Base-by-base conservation (phyloP, 495 filamentous ascomycete genomes). In the Penicillium steckii region DNA sequence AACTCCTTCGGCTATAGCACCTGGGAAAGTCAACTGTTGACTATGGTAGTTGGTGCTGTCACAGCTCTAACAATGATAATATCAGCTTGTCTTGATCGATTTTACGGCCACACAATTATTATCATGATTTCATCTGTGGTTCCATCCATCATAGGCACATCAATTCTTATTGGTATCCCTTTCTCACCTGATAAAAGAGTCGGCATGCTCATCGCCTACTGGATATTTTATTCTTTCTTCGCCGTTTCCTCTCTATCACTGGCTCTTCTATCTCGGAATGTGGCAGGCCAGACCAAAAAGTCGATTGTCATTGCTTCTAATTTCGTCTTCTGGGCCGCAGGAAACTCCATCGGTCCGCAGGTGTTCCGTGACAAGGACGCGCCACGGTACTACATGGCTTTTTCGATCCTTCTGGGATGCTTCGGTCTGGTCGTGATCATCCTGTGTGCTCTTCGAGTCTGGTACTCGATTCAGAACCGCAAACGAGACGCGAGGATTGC, bases 221-320 rank as follows among this genome's bases (percentile, higher is more conserved):
- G 84, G 53, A 62, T 84, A 4, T 80, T 78, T 0, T 73, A 81
- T 48, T 76, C 77, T 1, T 70, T 68, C 49, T 75, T 81, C 38
- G 80, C 78, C 12, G 79, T 78, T 4, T 82, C 46, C 52, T 80
- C 80, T 1, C 76, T 80, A 3, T 60, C 82, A 0, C 65, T 86
- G 5, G 75, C 75, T 8, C 69, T 85, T 41, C 77, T 86, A 33
- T 73, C 73, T 0, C 78, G 76, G n/a, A 86, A 88, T 52, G 77
- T 86, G 7, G 82, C 81, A 6, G 84, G 84, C 7, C 85, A 84
- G 56, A 85, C 85, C 4, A 88, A 88, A 62, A 86, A 87, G 48
- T 72, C 72, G 0, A 60, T 68, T 5, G 66, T 75, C 19, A 72
- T 75, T 15, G 74, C 75, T 8, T 61, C 60, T 1, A 70, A 66